Base-by-base conservation (phyloP, 306 rosid species). In the Trifolium pratense region DNA sequence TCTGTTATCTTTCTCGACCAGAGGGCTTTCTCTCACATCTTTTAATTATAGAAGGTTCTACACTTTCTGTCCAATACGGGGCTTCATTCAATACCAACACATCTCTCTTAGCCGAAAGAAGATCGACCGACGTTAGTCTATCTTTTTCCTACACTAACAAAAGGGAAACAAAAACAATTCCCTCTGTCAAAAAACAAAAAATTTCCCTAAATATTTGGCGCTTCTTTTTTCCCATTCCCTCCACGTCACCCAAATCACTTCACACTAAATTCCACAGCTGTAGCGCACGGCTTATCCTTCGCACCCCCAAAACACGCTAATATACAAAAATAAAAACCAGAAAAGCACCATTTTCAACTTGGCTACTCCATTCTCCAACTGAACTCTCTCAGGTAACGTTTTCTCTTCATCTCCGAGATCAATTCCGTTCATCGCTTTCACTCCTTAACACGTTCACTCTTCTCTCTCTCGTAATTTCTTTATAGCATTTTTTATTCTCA, bases 131-230 rank as follows among this genome's bases (percentile, higher is more conserved):
- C n/a, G n/a, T n/a, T n/a, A n/a, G n/a, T n/a, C n/a, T n/a, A n/a
- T n/a, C n/a, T n/a, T n/a, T n/a, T n/a, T n/a, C n/a, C n/a, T n/a
- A n/a, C n/a, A n/a, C n/a, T n/a, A n/a, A n/a, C n/a, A n/a, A n/a
- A n/a, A n/a, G 25, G 25, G 25, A 21, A 31, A 23, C 7, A n/a
- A 58, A 13, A 12, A 13, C 15, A 5, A 7, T 25, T 39, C 42
- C 11, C 5, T n/a, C n/a, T n/a, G n/a, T n/a, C n/a, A n/a, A n/a
- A n/a, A n/a, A n/a, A n/a, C n/a, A n/a, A n/a, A n/a, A n/a, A n/a
- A n/a, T n/a, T n/a, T n/a, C n/a, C n/a, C 31, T 59, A 55, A 64
- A 21, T 66, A 4, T 77, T 84, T 84, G 81, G 70, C 87, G 85
- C 85, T 65, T 25, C 31, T 75, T 29, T 25, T 11, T 21, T 7